A percentile compares a stretch with the other conserved stretches of the same genome.
These are phyloP conservation scores for Paramarasmius palmivorus DNA, from an alignment of 1,284 basidiomycete genomes.

Conservation along the genomic window DNA sequence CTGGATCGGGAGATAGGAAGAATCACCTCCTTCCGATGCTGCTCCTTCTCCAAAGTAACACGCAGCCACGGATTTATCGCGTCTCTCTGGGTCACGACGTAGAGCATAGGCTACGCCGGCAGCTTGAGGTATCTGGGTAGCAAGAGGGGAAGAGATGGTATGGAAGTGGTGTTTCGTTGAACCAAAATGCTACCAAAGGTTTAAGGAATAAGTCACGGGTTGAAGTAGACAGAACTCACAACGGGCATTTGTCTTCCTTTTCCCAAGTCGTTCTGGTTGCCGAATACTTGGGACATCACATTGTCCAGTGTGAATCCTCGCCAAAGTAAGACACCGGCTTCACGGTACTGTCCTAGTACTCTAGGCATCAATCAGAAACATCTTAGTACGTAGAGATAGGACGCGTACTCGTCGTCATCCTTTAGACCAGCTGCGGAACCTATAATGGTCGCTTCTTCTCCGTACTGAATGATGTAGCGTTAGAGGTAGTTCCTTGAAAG, in stretches of 20 bases:
- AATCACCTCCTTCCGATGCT: constrained; percentile 67
- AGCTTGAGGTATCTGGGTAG: constrained; percentile 95
- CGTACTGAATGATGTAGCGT: constrained; percentile 58
- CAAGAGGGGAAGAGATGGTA: constrained; percentile 92
- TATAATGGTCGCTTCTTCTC: constrained; percentile 91
- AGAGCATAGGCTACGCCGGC: constrained; percentile 92
- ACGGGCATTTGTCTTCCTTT: constrained; percentile 91
- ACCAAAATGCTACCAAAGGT: constrained; percentile 72
- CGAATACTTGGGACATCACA: constrained; percentile 88
- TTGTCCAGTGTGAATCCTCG: constrained; percentile 75
- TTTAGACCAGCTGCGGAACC: constrained; percentile 87
- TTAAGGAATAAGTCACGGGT: neutral
- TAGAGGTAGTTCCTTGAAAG: constrained; percentile 12
- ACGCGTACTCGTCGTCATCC: constrained; percentile 81
- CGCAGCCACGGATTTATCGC: constrained; percentile 78
- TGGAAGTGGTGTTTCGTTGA: constrained; percentile 86
- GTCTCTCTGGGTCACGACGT: constrained; percentile 74
- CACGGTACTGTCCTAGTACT: constrained; percentile 81
- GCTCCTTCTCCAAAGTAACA: constrained; percentile 90
- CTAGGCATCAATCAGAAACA: constrained; percentile 30
- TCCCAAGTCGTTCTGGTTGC: constrained; percentile 81
- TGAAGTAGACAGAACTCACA: constrained; percentile 37
- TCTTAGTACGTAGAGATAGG: constrained; percentile 2
- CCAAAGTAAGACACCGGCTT: constrained; percentile 89
- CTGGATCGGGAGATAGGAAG: neutral